Percentiles rank a stretch among this genome's conserved stretches.
Evolutionary conservation across 192 early-diverging fungal genomes (phyloP).

Genomic region (Mortierella hygrophila): DNA sequence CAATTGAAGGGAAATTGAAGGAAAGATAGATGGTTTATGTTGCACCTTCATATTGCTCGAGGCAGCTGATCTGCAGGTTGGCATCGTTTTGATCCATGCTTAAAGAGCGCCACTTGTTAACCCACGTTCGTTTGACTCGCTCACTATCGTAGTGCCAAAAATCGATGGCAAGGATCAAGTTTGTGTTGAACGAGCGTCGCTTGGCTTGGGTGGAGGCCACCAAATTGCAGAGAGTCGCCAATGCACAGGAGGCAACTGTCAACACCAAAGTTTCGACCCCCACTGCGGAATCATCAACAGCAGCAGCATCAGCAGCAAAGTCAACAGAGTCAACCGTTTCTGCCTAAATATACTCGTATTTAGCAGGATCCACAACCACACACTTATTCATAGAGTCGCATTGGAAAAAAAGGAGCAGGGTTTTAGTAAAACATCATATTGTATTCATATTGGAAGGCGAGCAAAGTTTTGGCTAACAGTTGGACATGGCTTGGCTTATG

Average conservation of each 20-base stretch:
- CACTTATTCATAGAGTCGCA: slow-evolving; percentile 10
- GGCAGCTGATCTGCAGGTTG: background rate
- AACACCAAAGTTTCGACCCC: slow-evolving; percentile 36
- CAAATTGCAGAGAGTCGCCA: slow-evolving; percentile 35
- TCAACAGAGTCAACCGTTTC: slow-evolving; percentile 16
- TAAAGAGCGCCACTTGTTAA: background rate
- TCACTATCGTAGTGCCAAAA: slow-evolving; percentile 72
- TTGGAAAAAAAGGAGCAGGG: background rate
- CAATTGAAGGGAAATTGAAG: background rate
- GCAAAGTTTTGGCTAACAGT: background rate
- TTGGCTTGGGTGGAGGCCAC: slow-evolving; percentile 74
- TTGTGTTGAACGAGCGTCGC: slow-evolving; percentile 81
- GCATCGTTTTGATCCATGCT: background rate
- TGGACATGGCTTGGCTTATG: background rate
- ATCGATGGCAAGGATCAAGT: slow-evolving; percentile 87
- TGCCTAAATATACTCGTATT: background rate
- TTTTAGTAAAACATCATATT: background rate
- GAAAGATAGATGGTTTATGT: background rate
- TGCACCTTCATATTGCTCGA: background rate
- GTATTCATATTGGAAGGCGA: background rate
- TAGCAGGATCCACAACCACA: background rate
- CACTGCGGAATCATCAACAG: slow-evolving; percentile 5
- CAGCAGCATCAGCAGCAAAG: slow-evolving; percentile 20
- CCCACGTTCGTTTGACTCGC: background rate
- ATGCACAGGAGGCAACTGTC: slow-evolving; percentile 32